Percentiles rank a stretch among this genome's conserved stretches.
Evolutionary conservation across 2,329 filamentous ascomycete species (phyloP).

Genomic region (Sphaerostilbella broomeana): DNA sequence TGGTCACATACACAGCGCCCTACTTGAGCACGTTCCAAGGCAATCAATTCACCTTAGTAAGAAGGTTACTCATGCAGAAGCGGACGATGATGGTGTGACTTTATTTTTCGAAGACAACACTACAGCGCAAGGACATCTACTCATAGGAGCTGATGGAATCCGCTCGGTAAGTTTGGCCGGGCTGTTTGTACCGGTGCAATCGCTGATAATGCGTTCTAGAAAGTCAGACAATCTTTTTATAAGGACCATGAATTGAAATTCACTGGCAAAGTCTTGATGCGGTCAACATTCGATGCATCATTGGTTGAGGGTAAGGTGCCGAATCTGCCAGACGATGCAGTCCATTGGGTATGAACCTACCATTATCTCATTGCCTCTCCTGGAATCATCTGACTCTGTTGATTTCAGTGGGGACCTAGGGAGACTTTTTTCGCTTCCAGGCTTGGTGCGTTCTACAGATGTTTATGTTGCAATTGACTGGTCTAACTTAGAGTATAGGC

Average conservation of each 20-base stretch:
- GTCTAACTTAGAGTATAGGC: slow-evolving; percentile 3
- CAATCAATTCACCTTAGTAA: slow-evolving; percentile 39
- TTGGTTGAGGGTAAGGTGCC: slow-evolving; percentile 14
- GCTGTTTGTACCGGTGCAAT: no score
- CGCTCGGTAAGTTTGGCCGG: slow-evolving; percentile 41
- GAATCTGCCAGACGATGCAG: slow-evolving; percentile 13
- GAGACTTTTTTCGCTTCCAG: slow-evolving; percentile 25
- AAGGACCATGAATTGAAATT: slow-evolving; percentile 11
- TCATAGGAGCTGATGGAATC: slow-evolving; percentile 47
- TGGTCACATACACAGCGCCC: slow-evolving; percentile 41
- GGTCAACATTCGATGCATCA: slow-evolving; percentile 13
- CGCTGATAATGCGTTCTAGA: not conserved
- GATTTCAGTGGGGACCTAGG: slow-evolving; percentile 4
- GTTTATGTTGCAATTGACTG: not conserved
- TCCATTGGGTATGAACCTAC: slow-evolving; percentile 12
- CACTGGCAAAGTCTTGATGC: slow-evolving; percentile 12
- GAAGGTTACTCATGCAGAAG: slow-evolving; percentile 26
- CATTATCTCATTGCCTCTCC: slow-evolving; percentile 24
- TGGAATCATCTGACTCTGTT: slow-evolving; percentile 13
- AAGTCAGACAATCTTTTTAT: slow-evolving; percentile 9
- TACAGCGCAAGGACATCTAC: slow-evolving; percentile 34
- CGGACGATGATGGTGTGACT: slow-evolving; percentile 21
- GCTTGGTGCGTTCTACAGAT: slow-evolving; percentile 24
- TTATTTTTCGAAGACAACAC: slow-evolving; percentile 39
- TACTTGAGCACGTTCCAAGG: slow-evolving; percentile 37